phyloP scores from a whole-genome alignment of 1,284 basidiomycete species.

The Tilletiaria anomala region DNA sequence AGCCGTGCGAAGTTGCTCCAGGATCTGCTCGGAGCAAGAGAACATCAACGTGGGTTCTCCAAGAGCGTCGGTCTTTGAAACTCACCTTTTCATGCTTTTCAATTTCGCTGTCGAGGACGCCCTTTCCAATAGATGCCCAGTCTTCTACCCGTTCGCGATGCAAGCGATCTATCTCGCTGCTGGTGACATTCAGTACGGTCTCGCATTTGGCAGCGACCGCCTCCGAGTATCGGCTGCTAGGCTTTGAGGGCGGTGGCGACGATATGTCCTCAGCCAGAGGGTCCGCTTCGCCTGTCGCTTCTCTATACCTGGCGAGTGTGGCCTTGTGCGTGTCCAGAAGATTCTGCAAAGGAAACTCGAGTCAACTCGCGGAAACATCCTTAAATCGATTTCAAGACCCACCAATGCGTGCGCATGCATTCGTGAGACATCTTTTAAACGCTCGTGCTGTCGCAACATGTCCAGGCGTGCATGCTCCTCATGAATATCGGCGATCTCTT shows the following conservation, averaged over 20 bases:
- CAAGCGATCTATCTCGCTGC: slow-evolving; percentile 62
- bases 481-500: slow-evolving; percentile 59
- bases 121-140: slow-evolving; percentile 12
- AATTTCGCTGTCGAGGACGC: slow-evolving; percentile 18
- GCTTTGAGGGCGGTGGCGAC: background rate
- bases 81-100: slow-evolving; percentile 15
- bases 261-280: no score
- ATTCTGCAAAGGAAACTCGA: slow-evolving; percentile 42
- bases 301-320: slow-evolving; percentile 41
- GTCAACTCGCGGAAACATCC: no score
- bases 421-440: slow-evolving; percentile 57
- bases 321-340: slow-evolving; percentile 52
- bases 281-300: slow-evolving; percentile 31
- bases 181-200: slow-evolving; percentile 69
- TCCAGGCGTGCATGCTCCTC: slow-evolving; percentile 60
- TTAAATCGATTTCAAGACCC: no score
- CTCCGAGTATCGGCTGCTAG: slow-evolving; percentile 6
- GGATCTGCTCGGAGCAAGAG: background rate
- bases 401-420: no score
- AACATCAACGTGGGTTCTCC: background rate
- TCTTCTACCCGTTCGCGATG: slow-evolving; percentile 24
- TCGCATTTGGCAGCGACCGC: slow-evolving; percentile 61
- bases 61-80: background rate
- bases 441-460: slow-evolving; percentile 58
- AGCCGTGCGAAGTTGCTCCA: background rate